Conservation (phyloP, 192 early-diverging fungal species). For the Backusella mclennaniae region DNA sequence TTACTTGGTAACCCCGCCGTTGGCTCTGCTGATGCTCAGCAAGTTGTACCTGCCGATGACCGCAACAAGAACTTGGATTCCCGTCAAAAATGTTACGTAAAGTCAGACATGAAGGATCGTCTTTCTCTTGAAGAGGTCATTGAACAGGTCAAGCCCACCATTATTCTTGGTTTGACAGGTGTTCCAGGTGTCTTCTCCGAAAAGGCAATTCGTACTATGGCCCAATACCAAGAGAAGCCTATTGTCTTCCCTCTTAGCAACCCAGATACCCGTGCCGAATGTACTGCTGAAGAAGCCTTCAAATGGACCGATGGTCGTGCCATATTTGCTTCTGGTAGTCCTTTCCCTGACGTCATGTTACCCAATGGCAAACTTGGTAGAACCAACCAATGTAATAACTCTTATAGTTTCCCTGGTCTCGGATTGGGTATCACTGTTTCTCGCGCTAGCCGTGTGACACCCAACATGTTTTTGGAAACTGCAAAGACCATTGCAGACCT, state of each 20-base stretch:
- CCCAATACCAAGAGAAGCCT: slow-evolving; percentile 46
- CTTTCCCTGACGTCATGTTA: slow-evolving; percentile 48
- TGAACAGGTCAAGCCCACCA: slow-evolving; percentile 49
- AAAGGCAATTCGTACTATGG: slow-evolving; percentile 53
- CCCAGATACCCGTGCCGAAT: slow-evolving; percentile 51
- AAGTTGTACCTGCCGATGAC: neutral
- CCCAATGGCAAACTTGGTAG: slow-evolving; percentile 42
- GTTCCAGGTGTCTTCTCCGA: slow-evolving; percentile 50
- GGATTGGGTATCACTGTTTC: slow-evolving; percentile 54
- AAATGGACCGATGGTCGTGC: slow-evolving; percentile 54
- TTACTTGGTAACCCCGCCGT: slow-evolving; percentile 44
- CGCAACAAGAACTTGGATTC: slow-evolving; percentile 41
- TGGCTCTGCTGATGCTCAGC: slow-evolving; percentile 24
- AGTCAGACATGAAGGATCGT: slow-evolving; percentile 46
- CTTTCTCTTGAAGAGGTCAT: slow-evolving; percentile 48
- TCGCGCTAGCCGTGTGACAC: slow-evolving; percentile 45
- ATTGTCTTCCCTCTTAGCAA: slow-evolving; percentile 53
- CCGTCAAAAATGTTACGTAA: slow-evolving; percentile 46
- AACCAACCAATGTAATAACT: slow-evolving; percentile 56
- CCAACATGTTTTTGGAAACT: slow-evolving; percentile 56
- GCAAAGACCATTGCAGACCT: slow-evolving; percentile 50
- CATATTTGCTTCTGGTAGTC: slow-evolving; percentile 54
- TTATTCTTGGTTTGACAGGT: slow-evolving; percentile 50
- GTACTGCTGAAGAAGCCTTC: slow-evolving; percentile 55
- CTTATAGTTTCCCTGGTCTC: slow-evolving; percentile 46